Evolutionary conservation across 2,329 filamentous ascomycete genomes (phyloP).

Genomic region (Monosporascus cannonballus): DNA sequence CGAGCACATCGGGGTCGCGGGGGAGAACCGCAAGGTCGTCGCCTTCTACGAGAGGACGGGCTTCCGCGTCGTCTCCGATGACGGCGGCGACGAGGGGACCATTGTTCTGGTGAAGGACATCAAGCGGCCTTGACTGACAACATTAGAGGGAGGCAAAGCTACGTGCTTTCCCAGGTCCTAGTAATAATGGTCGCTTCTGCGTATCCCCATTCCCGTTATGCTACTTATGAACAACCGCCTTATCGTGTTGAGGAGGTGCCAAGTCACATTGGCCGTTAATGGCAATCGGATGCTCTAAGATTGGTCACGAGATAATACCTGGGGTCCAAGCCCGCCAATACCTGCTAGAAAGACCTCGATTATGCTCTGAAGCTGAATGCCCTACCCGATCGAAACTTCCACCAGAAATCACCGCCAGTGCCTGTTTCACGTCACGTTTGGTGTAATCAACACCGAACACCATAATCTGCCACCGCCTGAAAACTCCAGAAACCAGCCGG

Average conservation of each 20-base stretch:
- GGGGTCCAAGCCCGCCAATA: neutral
- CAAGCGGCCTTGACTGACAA: neutral
- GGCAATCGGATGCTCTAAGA: no score
- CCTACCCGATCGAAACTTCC: neutral
- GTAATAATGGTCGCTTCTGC: neutral
- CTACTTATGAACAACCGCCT: neutral
- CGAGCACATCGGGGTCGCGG: slow-evolving; percentile 37
- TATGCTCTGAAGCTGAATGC: neutral
- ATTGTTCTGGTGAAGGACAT: slow-evolving; percentile 38
- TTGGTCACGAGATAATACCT: neutral
- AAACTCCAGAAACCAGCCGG: neutral
- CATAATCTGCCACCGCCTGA: neutral
- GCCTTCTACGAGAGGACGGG: slow-evolving; percentile 42
- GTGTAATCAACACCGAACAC: neutral
- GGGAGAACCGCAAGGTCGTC: slow-evolving; percentile 42
- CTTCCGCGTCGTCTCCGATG: slow-evolving; percentile 31
- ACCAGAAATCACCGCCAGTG: neutral
- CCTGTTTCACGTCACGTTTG: no score
- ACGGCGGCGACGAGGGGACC: slow-evolving; percentile 25
- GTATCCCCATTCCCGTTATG: neutral
- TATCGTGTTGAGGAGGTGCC: neutral
- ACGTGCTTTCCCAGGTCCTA: no score
- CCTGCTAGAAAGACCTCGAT: neutral
- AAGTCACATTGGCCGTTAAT: no score
- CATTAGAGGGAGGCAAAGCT: no score